phyloP scores from a whole-genome alignment of 2,329 filamentous ascomycete species.

The Xylariales sp. region DNA sequence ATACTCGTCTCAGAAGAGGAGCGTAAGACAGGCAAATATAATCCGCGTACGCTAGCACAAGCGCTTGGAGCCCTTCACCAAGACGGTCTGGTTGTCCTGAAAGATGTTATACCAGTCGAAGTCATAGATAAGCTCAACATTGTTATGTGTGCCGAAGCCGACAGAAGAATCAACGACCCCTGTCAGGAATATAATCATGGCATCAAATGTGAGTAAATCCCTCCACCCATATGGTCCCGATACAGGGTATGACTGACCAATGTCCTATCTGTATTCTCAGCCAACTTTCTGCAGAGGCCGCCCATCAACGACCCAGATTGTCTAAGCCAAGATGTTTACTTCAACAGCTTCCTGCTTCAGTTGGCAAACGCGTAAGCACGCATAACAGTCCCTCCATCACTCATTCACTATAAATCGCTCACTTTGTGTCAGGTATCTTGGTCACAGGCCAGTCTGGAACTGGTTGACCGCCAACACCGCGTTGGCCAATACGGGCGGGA shows the following conservation, averaged over 20 bases:
- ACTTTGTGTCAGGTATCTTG: constrained; percentile 30
- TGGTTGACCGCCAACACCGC: constrained; percentile 36
- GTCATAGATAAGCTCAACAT: constrained; percentile 14
- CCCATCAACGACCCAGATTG: constrained; percentile 25
- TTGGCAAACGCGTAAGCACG: constrained; percentile 29
- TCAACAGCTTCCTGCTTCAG: constrained; percentile 35
- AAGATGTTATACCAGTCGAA: constrained; percentile 12
- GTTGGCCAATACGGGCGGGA: constrained; percentile 26
- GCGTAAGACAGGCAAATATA: background rate
- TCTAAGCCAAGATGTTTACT: constrained; percentile 33
- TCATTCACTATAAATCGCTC: background rate
- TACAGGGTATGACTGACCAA: too few species aligned
- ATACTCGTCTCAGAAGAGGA: background rate
- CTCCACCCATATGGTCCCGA: too few species aligned
- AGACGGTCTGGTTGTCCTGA: constrained; percentile 19
- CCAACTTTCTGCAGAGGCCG: constrained; percentile 34
- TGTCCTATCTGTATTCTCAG: too few species aligned
- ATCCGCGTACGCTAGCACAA: background rate
- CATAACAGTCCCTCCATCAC: background rate
- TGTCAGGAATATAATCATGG: constrained; percentile 15
- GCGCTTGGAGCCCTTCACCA: constrained; percentile 16
- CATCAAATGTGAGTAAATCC: constrained; percentile 16
- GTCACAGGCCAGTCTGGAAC: constrained; percentile 32
- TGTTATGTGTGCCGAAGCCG: constrained; percentile 15
- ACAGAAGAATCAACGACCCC: constrained; percentile 11